phyloP scores from a whole-genome alignment of 2,329 filamentous ascomycete genomes.

The Dendrostoma leiphaemia region DNA sequence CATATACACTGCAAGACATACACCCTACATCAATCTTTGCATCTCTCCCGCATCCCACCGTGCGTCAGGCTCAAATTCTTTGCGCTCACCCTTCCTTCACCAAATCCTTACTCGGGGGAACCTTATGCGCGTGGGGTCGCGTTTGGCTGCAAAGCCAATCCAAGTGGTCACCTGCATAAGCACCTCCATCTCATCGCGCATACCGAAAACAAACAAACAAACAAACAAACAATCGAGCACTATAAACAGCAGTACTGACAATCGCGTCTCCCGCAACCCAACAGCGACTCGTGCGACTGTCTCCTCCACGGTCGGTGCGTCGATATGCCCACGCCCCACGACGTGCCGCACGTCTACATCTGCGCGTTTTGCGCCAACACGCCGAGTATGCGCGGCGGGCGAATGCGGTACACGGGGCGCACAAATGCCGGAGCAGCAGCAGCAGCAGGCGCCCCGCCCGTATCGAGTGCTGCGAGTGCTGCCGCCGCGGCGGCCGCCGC shows the following conservation, averaged over 20 bases:
- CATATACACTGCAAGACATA: no score
- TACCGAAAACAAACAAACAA: conserved; percentile 9
- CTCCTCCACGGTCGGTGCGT: conserved; percentile 64
- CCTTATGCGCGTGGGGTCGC: neutral
- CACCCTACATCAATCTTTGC: neutral
- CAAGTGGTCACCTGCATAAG: conserved; percentile 14
- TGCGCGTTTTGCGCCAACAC: conserved; percentile 63
- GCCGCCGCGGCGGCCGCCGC: neutral
- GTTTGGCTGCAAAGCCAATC: neutral
- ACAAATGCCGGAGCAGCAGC: conserved; percentile 5
- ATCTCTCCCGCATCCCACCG: neutral
- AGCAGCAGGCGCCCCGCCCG: conserved; percentile 25
- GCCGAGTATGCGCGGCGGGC: conserved; percentile 49
- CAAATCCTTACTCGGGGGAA: no score
- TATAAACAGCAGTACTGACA: conserved; percentile 18
- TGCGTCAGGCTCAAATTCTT: neutral
- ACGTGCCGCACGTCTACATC: conserved; percentile 58
- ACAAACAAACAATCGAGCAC: neutral
- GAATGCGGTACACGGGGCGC: conserved; percentile 43
- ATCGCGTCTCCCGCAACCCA: neutral
- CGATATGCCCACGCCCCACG: conserved; percentile 50
- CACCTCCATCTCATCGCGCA: no score
- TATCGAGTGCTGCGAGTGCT: conserved; percentile 15
- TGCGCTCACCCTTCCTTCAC: neutral
- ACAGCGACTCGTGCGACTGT: conserved; percentile 63